Evolutionary conservation across 208 protist genomes (phyloP).

Genomic region (Trypanosoma melophagium): DNA sequence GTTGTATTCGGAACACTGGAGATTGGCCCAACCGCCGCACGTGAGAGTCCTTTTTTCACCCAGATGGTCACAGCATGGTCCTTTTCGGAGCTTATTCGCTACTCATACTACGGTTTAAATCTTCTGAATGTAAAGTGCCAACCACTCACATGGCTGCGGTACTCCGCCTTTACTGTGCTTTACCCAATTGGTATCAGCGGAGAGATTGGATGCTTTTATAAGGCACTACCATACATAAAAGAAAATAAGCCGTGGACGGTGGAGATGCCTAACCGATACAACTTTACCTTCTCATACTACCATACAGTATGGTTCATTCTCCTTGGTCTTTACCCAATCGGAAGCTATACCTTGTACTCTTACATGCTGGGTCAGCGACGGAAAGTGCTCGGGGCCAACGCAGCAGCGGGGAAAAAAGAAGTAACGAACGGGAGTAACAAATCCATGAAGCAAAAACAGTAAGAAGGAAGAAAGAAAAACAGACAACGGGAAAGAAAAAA

Average conservation of each 20-base stretch:
- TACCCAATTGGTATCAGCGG: slow-evolving; percentile 90
- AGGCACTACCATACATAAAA: slow-evolving; percentile 68
- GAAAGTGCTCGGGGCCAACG: slow-evolving; percentile 46
- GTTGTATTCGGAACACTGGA: slow-evolving; percentile 80
- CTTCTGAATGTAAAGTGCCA: slow-evolving; percentile 39
- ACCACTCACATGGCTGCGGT: slow-evolving; percentile 85
- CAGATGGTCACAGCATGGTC: slow-evolving; percentile 87
- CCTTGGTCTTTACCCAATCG: slow-evolving; percentile 71
- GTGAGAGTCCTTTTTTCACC: slow-evolving; percentile 46
- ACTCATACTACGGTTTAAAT: slow-evolving; percentile 82
- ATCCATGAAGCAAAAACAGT: too few species aligned
- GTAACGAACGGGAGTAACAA: not conserved
- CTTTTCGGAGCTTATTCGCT: slow-evolving; percentile 87
- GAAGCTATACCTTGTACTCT: slow-evolving; percentile 86
- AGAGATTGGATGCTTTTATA: slow-evolving; percentile 81
- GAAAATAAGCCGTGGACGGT: slow-evolving; percentile 62
- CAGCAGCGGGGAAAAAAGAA: not conserved
- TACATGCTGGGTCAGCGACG: slow-evolving; percentile 89
- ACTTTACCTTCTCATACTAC: slow-evolving; percentile 84
- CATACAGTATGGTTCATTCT: slow-evolving; percentile 68
- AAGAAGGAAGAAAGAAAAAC: slow-evolving; percentile 3
- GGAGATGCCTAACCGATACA: slow-evolving; percentile 78
- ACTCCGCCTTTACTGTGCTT: slow-evolving; percentile 88
- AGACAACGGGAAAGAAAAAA: not conserved
- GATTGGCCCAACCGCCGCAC: slow-evolving; percentile 55